phyloP scores from a whole-genome alignment of 441 rosid species.

The Corymbia calophylla region DNA sequence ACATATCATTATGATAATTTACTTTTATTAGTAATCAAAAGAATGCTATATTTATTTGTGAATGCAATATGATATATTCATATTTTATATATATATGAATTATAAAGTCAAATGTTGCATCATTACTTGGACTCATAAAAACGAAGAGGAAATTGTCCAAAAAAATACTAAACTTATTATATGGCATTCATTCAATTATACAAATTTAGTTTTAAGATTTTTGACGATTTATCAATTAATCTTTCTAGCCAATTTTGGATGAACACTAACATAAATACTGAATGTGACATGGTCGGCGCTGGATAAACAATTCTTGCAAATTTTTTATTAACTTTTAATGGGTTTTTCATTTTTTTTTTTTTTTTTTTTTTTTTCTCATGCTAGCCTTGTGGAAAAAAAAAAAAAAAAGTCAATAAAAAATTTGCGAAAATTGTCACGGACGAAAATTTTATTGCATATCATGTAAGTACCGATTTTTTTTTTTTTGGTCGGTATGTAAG shows the following conservation, averaged over 20 bases:
- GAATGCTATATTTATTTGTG: background rate
- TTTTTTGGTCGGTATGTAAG: background rate
- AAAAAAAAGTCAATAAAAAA: background rate
- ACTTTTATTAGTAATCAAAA: background rate
- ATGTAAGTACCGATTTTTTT: background rate
- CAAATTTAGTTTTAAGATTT: rapidly evolving
- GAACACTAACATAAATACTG: rapidly evolving
- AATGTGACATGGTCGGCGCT: rapidly evolving
- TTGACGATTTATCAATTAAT: rapidly evolving
- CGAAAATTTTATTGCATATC: background rate
- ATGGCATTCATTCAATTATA: too few relatives aligned
- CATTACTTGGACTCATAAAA: background rate
- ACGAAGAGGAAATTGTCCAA: background rate
- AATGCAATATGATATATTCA: too few relatives aligned
- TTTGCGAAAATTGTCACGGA: background rate
- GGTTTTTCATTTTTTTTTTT: background rate
- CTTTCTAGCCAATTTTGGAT: rapidly evolving
- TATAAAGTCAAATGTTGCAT: too few relatives aligned
- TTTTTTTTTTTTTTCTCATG: background rate
- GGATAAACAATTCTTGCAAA: background rate
- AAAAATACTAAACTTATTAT: background rate
- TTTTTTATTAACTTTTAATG: background rate
- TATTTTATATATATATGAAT: too few relatives aligned
- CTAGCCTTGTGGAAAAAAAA: background rate
- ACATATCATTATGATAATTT: background rate